These are phyloP conservation scores for Rhizopogon parksii DNA, from an alignment of 1,284 basidiomycete species.

Conservation along the genomic window DNA sequence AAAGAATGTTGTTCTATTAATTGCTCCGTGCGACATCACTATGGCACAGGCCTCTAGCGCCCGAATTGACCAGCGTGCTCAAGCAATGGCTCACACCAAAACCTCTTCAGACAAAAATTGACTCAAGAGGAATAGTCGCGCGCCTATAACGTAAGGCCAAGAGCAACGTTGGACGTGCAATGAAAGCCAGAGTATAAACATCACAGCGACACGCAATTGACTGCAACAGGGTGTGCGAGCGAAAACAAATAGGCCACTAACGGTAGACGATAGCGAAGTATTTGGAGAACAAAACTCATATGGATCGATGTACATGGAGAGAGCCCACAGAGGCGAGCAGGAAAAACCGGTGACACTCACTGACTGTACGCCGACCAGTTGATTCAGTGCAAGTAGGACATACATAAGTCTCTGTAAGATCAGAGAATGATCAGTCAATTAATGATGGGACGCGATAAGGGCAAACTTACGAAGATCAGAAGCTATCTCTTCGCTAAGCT, in stretches of 20 bases:
- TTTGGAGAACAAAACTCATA: conserved; percentile 31
- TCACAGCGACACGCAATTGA: conserved; percentile 29
- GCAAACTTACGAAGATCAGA: conserved; percentile 65
- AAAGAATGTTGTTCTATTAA: conserved; percentile 4
- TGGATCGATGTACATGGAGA: conserved; percentile 32
- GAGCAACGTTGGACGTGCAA: conserved; percentile 19
- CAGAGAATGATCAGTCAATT: conserved; percentile 12
- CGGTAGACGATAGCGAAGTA: conserved; percentile 25
- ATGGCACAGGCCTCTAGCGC: conserved; percentile 18
- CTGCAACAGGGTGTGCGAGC: conserved; percentile 29
- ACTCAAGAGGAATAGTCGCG: conserved; percentile 31
- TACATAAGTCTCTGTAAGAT: conserved; percentile 53
- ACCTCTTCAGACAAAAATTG: conserved; percentile 20
- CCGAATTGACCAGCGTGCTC: conserved; percentile 19
- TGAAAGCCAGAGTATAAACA: conserved; percentile 23
- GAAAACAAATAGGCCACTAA: conserved; percentile 27
- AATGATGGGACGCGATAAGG: conserved; percentile 7
- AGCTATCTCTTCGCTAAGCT: conserved; percentile 53
- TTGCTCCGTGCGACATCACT: neutral
- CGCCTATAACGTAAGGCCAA: conserved; percentile 29
- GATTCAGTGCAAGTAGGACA: conserved; percentile 60
- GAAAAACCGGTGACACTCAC: conserved; percentile 59
- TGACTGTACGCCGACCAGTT: conserved; percentile 61
- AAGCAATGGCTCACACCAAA: conserved; percentile 27
- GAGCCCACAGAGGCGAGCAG: conserved; percentile 27